These are phyloP conservation scores for Rosa persica DNA, from an alignment of 306 rosid genomes.

Conservation along the genomic window DNA sequence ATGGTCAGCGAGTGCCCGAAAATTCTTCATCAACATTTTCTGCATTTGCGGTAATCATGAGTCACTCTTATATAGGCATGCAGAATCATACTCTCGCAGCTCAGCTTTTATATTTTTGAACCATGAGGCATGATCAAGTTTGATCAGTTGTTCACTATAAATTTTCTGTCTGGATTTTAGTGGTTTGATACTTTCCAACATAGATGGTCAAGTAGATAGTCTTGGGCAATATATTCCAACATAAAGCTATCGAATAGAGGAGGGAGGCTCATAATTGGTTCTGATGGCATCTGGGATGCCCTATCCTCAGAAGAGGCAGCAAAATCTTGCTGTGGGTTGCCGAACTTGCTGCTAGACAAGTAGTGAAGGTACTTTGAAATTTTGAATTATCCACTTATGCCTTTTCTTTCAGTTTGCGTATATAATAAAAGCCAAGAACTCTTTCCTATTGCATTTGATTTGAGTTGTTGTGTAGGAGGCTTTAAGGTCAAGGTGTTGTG, in stretches of 20 bases:
- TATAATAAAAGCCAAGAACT: constrained; percentile 7
- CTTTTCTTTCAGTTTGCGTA: constrained; percentile 15
- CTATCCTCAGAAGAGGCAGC: constrained; percentile 86
- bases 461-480: constrained; percentile 59
- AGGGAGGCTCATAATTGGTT: constrained; percentile 92
- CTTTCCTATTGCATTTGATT: constrained; percentile 13
- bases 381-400: neutral
- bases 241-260: constrained; percentile 74
- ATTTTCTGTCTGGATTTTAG: neutral
- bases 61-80: neutral
- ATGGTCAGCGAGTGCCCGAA: constrained; percentile 77
- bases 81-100: neutral
- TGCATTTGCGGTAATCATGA: constrained; percentile 71
- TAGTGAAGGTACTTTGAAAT: constrained; percentile 69
- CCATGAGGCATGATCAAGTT: neutral
- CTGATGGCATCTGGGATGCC: constrained; percentile 99
- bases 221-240: neutral
- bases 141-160: neutral
- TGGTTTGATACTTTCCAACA: neutral
- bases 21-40: constrained; percentile 74
- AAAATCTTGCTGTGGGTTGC: constrained; percentile 81
- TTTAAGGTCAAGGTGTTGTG: constrained; percentile 65
- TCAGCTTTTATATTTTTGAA: neutral
- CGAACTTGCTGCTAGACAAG: constrained; percentile 94
- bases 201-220: neutral